phyloP scores from a whole-genome alignment of 2,329 filamentous ascomycete genomes.

The Moelleriella libera region DNA sequence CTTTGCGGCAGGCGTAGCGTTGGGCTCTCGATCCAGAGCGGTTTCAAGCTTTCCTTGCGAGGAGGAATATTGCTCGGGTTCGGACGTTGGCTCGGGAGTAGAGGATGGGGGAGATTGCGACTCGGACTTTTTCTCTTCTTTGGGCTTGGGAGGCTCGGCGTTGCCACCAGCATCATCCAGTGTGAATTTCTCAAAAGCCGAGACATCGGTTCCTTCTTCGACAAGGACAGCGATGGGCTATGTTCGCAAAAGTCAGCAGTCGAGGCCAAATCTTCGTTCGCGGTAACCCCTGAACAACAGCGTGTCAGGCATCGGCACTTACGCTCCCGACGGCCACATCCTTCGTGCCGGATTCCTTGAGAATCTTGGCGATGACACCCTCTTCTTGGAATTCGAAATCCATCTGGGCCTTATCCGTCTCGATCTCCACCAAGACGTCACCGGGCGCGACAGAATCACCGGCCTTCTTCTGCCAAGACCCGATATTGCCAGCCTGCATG shows the following conservation, averaged over 20 bases:
- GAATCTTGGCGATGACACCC: slow-evolving; percentile 83
- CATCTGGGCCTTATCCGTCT: slow-evolving; percentile 99
- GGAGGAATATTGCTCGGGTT: slow-evolving; percentile 56
- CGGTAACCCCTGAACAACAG: too few species aligned
- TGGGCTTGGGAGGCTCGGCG: slow-evolving; percentile 46
- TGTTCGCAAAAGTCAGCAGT: not conserved
- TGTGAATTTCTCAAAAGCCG: slow-evolving; percentile 79
- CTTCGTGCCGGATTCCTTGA: slow-evolving; percentile 88
- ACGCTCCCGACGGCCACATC: slow-evolving; percentile 90
- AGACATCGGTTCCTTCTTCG: slow-evolving; percentile 77
- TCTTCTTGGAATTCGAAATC: slow-evolving; percentile 99
- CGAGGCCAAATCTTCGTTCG: too few species aligned
- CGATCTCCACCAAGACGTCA: slow-evolving; percentile 93
- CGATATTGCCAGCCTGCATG: slow-evolving; percentile 95
- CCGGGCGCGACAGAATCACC: slow-evolving; percentile 79
- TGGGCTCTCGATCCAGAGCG: slow-evolving; percentile 68
- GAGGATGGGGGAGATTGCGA: slow-evolving; percentile 40
- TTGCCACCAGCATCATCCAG: slow-evolving; percentile 84
- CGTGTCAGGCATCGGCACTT: slow-evolving; percentile 27
- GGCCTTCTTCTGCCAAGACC: slow-evolving; percentile 92
- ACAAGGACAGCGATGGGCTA: slow-evolving; percentile 94
- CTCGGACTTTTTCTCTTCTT: slow-evolving; percentile 49
- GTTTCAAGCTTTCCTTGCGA: slow-evolving; percentile 69
- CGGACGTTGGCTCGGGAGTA: slow-evolving; percentile 26
- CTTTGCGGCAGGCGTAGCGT: slow-evolving; percentile 59